Evolutionary conservation across 73 alveolate genomes (phyloP).

Genomic region (Uronychia setigera): DNA sequence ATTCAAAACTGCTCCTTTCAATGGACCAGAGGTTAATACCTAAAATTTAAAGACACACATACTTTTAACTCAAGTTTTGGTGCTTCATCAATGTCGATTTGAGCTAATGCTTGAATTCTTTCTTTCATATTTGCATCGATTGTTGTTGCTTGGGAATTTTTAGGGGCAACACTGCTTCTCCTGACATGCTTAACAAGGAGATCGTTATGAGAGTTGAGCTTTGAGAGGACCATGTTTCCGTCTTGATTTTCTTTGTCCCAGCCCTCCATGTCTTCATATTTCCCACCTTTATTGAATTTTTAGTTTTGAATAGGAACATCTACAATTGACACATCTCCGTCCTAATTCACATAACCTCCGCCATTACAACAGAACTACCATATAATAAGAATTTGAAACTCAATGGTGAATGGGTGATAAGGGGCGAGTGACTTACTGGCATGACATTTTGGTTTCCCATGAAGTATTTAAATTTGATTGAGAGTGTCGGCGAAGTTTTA

Average conservation of each 20-base stretch:
- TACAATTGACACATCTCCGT: not conserved
- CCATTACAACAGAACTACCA: not conserved
- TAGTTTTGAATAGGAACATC: not conserved
- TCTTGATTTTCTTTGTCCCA: not conserved
- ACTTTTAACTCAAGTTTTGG: constrained; percentile 28
- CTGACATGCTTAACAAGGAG: constrained; percentile 29
- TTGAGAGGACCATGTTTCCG: not conserved
- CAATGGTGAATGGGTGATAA: too few relatives aligned
- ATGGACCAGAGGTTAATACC: not conserved
- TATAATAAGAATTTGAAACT: too few relatives aligned
- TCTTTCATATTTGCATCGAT: not conserved
- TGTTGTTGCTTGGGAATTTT: not conserved
- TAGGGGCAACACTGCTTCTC: constrained; percentile 13
- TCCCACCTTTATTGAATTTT: too few relatives aligned
- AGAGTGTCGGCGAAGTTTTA: too few relatives aligned
- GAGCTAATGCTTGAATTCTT: constrained; percentile 16
- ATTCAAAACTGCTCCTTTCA: not conserved
- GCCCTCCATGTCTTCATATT: not conserved
- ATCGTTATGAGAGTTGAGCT: constrained; percentile 12
- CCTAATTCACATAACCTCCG: not conserved
- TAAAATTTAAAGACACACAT: not conserved
- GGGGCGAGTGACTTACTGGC: too few relatives aligned
- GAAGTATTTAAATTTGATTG: too few relatives aligned
- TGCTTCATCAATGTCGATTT: constrained; percentile 13
- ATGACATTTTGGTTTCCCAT: too few relatives aligned